Evolutionary conservation across 345 rosid genomes (phyloP), one percentile per base, ranked within the genome.

Genomic region (Garcia nutans): DNA sequence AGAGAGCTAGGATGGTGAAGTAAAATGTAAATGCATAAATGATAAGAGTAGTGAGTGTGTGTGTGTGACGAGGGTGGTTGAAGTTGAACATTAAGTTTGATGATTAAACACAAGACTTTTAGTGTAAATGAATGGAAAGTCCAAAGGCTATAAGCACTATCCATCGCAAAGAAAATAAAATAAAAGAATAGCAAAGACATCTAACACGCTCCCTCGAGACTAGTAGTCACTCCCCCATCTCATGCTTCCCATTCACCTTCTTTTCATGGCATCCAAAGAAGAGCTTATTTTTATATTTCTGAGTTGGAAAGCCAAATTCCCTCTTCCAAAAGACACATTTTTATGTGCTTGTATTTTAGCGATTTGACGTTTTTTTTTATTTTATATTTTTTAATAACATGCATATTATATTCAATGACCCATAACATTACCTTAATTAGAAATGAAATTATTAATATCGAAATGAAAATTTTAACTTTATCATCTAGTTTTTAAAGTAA

Each of bases 131-230:
- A 78, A 79, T 58, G 79, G 84, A 61, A 57, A 70, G 75, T 60
- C 31, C 73, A 66, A 33, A 74, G 82, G 78, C 76, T 82, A 8
- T 26, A 49, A 49, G 77, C 86, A 87, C 88, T 75, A 77, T 66
- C 88, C 71, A 77, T 63, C 65, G 42, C 72, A 83, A 82, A 82
- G 77, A 49, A 50, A 57, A 70, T 70, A 85, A 83, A n/a, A n/a
- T n/a, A n/a, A n/a, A n/a, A 86, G 76, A 72, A 64, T 20, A 84
- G 82, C 80, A 78, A 78, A 37, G 52, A 73, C 58, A 78, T 67
- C 42, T n/a, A 28, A 28, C 24, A 79, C 87, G 89, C 93, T 87
- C 89, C 93, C 88, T 82, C 89, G 88, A 89, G 79, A 82, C 78
- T 70, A 60, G 73, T 70, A 1, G 1, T 28, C 31, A 28, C 31